Conservation (phyloP, 2,329 filamentous ascomycete species). For the Calonectria hawksworthii region DNA sequence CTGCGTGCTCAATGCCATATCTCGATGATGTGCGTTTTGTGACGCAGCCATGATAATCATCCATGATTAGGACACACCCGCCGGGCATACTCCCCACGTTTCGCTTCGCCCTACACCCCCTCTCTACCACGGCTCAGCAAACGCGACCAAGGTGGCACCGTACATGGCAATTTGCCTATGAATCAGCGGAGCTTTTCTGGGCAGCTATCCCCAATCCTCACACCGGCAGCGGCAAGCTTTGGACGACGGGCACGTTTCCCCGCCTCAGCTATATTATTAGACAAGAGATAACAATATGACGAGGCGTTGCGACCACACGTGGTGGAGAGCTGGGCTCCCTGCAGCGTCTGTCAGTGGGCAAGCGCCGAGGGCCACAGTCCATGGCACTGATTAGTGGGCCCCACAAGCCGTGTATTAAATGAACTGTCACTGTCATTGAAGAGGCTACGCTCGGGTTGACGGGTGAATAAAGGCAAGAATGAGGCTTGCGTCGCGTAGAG, state of each 20-base stretch:
- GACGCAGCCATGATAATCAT: conserved; percentile 2
- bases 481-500: background rate
- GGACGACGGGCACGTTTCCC: conserved; percentile 4
- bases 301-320: conserved; percentile 19
- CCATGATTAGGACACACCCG: conserved; percentile 6
- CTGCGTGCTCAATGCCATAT: background rate
- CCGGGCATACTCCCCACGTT: background rate
- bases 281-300: conserved; percentile 10
- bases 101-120: conserved; percentile 1
- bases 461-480: background rate
- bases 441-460: background rate
- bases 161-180: background rate
- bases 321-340: conserved; percentile 36
- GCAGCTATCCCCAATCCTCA: conserved; percentile 17
- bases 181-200: background rate
- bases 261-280: conserved; percentile 13
- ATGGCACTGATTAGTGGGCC: conserved; percentile 29
- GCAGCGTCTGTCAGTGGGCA: conserved; percentile 23
- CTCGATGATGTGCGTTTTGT: conserved; percentile 14
- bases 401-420: conserved; percentile 28
- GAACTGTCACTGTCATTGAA: background rate
- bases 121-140: background rate
- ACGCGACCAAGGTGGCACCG: conserved; percentile 4
- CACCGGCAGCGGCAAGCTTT: conserved; percentile 22
- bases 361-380: conserved; percentile 20